phyloP scores from a whole-genome alignment of 2,329 filamentous ascomycete genomes.

The Talaromyces sp. region DNA sequence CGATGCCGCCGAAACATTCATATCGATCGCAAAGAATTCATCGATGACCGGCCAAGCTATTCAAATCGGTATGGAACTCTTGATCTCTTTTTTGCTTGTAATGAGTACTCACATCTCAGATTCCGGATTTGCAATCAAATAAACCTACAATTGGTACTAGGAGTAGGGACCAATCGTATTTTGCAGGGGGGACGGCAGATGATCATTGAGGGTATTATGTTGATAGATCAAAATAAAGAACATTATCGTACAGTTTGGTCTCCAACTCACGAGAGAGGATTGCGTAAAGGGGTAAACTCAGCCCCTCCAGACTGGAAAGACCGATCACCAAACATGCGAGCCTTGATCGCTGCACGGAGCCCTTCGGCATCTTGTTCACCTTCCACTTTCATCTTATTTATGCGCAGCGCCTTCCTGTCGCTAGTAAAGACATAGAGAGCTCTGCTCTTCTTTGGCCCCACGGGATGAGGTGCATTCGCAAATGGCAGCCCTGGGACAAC shows the following conservation, averaged over 20 bases:
- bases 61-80: conserved; percentile 40
- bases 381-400: conserved; percentile 46
- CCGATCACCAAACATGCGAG: conserved; percentile 39
- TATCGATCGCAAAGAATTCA: conserved; percentile 46
- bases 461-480: conserved; percentile 29
- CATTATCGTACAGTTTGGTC: conserved; percentile 16
- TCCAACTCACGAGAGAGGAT: conserved; percentile 32
- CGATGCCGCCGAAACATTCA: conserved; percentile 45
- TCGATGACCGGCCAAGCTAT: conserved; percentile 52
- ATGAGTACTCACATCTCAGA: conserved; percentile 24
- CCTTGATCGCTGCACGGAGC: conserved; percentile 42
- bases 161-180: not conserved
- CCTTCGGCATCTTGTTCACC: conserved; percentile 39
- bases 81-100: too few relatives aligned
- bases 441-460: conserved; percentile 29
- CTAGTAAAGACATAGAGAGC: conserved; percentile 41
- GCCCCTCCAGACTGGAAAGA: conserved; percentile 28
- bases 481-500: conserved; percentile 43
- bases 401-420: conserved; percentile 39
- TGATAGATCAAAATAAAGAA: conserved; percentile 15
- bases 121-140: conserved; percentile 34
- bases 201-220: conserved; percentile 16
- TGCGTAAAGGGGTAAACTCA: conserved; percentile 37
- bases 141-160: not conserved
- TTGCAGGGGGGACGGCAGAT: not conserved